These are phyloP conservation scores for Taphrina communis DNA, from an alignment of 1,139 yeast species.

Conservation along the genomic window DNA sequence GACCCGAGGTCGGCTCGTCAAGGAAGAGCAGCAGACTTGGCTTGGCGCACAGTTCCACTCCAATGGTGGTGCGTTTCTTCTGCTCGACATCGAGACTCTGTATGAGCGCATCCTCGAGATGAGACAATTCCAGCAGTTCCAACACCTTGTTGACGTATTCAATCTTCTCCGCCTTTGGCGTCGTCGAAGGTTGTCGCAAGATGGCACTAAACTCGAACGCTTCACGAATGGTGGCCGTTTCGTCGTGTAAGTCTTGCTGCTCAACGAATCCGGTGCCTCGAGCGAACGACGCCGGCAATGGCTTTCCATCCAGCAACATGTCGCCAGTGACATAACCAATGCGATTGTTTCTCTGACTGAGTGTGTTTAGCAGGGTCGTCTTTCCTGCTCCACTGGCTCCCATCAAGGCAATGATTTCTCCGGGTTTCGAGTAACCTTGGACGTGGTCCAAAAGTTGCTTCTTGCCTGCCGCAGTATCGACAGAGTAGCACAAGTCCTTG, in stretches of 20 bases:
- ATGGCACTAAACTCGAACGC: slow-evolving; percentile 74
- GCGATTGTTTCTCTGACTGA: slow-evolving; percentile 69
- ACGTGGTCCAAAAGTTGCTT: slow-evolving; percentile 60
- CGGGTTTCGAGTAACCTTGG: slow-evolving; percentile 75
- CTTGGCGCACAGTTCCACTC: slow-evolving; percentile 86
- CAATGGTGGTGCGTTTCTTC: slow-evolving; percentile 80
- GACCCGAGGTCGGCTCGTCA: slow-evolving; percentile 92
- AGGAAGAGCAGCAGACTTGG: slow-evolving; percentile 79
- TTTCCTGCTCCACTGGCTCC: slow-evolving; percentile 91
- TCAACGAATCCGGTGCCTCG: slow-evolving; percentile 83
- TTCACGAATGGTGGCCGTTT: slow-evolving; percentile 77
- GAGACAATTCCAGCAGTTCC: slow-evolving; percentile 69
- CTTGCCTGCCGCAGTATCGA: slow-evolving; percentile 52
- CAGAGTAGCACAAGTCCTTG: slow-evolving; percentile 56
- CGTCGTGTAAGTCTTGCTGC: slow-evolving; percentile 77
- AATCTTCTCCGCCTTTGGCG: slow-evolving; percentile 65
- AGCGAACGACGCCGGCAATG: slow-evolving; percentile 74
- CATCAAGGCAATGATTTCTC: slow-evolving; percentile 71
- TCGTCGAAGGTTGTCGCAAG: slow-evolving; percentile 68
- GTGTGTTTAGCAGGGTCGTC: slow-evolving; percentile 74
- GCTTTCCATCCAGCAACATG: slow-evolving; percentile 73
- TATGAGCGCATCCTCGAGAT: slow-evolving; percentile 79
- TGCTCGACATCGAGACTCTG: slow-evolving; percentile 87
- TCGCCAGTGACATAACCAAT: slow-evolving; percentile 79
- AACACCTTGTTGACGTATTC: slow-evolving; percentile 75